These are phyloP conservation scores for Cladosporium sp. DNA, from an alignment of 2,329 filamentous ascomycete genomes.

Conservation along the genomic window DNA sequence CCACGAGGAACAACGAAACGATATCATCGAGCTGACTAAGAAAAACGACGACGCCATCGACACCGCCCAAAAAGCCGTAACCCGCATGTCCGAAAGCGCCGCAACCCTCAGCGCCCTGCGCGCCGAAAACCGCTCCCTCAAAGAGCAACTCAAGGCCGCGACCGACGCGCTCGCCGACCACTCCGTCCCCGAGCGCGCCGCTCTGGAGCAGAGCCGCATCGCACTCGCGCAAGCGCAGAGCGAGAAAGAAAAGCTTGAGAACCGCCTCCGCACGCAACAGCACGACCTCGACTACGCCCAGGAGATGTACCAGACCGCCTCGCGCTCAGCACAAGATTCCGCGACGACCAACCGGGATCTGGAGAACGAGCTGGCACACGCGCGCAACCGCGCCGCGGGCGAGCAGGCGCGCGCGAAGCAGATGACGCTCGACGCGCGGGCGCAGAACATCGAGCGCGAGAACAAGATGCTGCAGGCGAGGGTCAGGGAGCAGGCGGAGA, in stretches of 20 bases:
- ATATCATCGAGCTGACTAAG: conserved; percentile 20
- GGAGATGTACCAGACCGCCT: conserved; percentile 54
- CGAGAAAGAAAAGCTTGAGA: conserved; percentile 25
- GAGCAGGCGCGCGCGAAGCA: conserved; percentile 23
- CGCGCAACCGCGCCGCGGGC: conserved; percentile 23
- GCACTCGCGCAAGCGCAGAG: conserved; percentile 17
- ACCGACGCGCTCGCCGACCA: conserved; percentile 24
- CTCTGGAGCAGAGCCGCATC: conserved; percentile 24
- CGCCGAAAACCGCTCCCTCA: conserved; percentile 22
- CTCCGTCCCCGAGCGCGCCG: conserved; percentile 27
- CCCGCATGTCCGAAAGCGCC: conserved; percentile 17
- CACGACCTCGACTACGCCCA: conserved; percentile 53
- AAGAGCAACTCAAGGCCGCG: conserved; percentile 26
- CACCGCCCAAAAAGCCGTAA: conserved; percentile 18
- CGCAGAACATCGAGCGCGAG: conserved; percentile 20
- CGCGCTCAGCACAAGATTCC: conserved; percentile 42
- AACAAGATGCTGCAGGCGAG: conserved; percentile 23
- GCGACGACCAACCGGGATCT: conserved; percentile 44
- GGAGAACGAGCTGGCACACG: conserved; percentile 27
- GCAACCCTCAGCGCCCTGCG: conserved; percentile 15
- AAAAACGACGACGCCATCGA: conserved; percentile 24
- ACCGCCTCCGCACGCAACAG: conserved; percentile 30
- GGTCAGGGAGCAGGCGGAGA: conserved; percentile 23
- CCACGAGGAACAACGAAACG: conserved; percentile 26
- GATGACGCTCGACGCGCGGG: conserved; percentile 20